Conservation (phyloP, 2,329 filamentous ascomycete genomes). For the Hypoxylon rubiginosum region DNA sequence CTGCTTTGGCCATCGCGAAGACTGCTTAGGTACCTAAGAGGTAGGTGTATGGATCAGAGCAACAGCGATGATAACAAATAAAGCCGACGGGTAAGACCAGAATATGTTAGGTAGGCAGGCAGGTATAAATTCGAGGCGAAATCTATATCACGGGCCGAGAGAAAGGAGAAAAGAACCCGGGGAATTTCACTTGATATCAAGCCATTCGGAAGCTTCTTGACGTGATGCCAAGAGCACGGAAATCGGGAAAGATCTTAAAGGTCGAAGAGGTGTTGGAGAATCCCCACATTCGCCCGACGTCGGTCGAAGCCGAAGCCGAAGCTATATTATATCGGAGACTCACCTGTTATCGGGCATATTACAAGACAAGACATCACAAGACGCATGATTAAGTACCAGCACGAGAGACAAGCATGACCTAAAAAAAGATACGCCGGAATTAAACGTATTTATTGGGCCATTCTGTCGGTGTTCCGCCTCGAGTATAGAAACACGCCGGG, state of each 20-base stretch:
- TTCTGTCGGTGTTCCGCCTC: neutral
- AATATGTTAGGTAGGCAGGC: too few relatives aligned
- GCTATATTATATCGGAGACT: neutral
- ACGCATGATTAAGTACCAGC: neutral
- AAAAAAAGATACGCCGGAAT: neutral
- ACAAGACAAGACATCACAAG: neutral
- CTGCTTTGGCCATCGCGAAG: constrained; percentile 46
- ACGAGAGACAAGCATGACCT: neutral
- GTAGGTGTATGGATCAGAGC: neutral
- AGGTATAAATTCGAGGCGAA: neutral
- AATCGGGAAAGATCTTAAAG: constrained; percentile 22
- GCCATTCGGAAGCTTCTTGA: constrained; percentile 33
- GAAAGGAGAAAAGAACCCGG: neutral
- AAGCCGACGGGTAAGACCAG: too few relatives aligned
- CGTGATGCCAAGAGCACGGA: constrained; percentile 18
- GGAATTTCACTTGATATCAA: constrained; percentile 25
- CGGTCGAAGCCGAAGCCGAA: neutral
- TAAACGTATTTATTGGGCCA: constrained; percentile 1
- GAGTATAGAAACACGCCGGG: neutral
- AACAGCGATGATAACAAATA: neutral
- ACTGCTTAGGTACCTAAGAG: neutral
- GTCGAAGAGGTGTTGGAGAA: neutral
- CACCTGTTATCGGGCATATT: neutral
- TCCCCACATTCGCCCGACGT: constrained; percentile 36
- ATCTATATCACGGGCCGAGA: neutral